Percentiles rank a stretch among this genome's conserved stretches.
Conservation (phyloP, 78 protist genomes). For the Dictyostelium discoideum region dicty_2.7 NC_007089.4:5445001-5445500, state of each 20-base stretch:
- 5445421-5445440: not conserved
- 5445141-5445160: not conserved
- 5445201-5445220: constrained; percentile 17
- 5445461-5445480: not conserved
- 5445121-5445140: not conserved
- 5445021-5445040: constrained; percentile 91
- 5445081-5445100: constrained; percentile 73
- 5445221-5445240: constrained; percentile 22
- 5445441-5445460: constrained; percentile 8
- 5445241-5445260: not conserved
- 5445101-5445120: constrained; percentile 29
- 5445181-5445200: not conserved
- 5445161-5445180: not conserved
- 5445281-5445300: not conserved
- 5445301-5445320: not conserved
- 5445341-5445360: not conserved
- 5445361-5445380: not conserved
- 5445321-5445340: not conserved
- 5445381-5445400: constrained; percentile 24
- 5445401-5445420: constrained; percentile 22
- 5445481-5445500: not conserved
- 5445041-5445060: constrained; percentile 90
- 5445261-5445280: not conserved
- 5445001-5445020: constrained; percentile 93
- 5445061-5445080: constrained; percentile 89